These are phyloP conservation scores for Candida krabiensis DNA, from an alignment of 805 yeast genomes.

Conservation along the genomic window DNA sequence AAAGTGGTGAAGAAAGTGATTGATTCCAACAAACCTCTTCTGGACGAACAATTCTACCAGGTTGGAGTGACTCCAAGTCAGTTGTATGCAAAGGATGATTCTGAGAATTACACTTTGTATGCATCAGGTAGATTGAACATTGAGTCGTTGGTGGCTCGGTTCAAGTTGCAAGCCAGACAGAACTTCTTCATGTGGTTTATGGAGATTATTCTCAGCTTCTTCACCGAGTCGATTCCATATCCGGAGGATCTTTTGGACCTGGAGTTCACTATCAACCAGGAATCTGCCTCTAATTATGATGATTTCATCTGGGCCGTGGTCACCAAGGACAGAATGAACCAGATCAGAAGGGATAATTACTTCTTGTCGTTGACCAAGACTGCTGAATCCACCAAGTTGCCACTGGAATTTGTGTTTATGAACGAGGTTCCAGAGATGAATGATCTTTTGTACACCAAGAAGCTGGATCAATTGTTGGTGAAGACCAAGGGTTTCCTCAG, in stretches of 20 bases:
- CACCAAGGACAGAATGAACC: slow-evolving; percentile 79
- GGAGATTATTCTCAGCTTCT: slow-evolving; percentile 61
- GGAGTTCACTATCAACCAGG: slow-evolving; percentile 53
- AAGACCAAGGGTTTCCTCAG: slow-evolving; percentile 47
- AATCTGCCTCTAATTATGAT: slow-evolving; percentile 47
- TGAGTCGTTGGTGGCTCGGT: slow-evolving; percentile 56
- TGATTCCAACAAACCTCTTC: slow-evolving; percentile 42
- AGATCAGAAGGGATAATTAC: slow-evolving; percentile 72
- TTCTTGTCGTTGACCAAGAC: slow-evolving; percentile 84
- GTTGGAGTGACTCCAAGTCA: slow-evolving; percentile 58
- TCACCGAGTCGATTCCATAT: slow-evolving; percentile 53
- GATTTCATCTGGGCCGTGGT: slow-evolving; percentile 83
- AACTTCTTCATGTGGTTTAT: slow-evolving; percentile 65
- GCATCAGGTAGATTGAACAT: slow-evolving; percentile 89
- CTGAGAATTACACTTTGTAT: slow-evolving; percentile 63
- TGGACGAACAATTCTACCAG: slow-evolving; percentile 71
- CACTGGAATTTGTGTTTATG: slow-evolving; percentile 81
- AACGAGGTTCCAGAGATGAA: slow-evolving; percentile 83
- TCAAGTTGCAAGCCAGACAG: slow-evolving; percentile 76
- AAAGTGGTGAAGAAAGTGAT: slow-evolving; percentile 55
- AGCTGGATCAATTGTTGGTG: slow-evolving; percentile 45
- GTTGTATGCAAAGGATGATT: slow-evolving; percentile 59
- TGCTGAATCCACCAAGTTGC: slow-evolving; percentile 67
- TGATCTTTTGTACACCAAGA: slow-evolving; percentile 55
- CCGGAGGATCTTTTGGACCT: slow-evolving; percentile 64